Conservation (phyloP, 495 filamentous ascomycete genomes). For the Hypoxylon fragiforme region DNA sequence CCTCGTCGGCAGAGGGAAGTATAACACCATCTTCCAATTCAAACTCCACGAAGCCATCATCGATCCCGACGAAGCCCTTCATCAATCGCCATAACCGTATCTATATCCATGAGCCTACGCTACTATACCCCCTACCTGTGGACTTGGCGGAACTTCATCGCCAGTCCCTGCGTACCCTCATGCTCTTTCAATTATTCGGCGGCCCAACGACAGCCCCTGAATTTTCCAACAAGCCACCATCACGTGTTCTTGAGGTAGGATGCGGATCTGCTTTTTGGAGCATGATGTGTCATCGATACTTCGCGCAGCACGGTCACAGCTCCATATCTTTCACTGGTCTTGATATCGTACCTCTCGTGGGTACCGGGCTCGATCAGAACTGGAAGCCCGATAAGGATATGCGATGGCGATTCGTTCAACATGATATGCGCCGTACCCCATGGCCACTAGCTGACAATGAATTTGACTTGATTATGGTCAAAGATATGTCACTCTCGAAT, state of each 20-base stretch:
- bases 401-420: slow-evolving; percentile 86
- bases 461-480: slow-evolving; percentile 90
- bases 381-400: slow-evolving; percentile 64
- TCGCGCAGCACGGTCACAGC: slow-evolving; percentile 61
- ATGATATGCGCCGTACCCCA: slow-evolving; percentile 74
- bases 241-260: slow-evolving; percentile 80
- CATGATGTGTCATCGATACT: slow-evolving; percentile 77
- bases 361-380: slow-evolving; percentile 53
- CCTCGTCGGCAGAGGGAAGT: slow-evolving; percentile 35
- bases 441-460: slow-evolving; percentile 80
- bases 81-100: slow-evolving; percentile 74
- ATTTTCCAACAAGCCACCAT: slow-evolving; percentile 65
- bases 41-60: slow-evolving; percentile 26
- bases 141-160: slow-evolving; percentile 87
- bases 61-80: slow-evolving; percentile 59
- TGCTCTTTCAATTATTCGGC: slow-evolving; percentile 80
- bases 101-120: slow-evolving; percentile 75
- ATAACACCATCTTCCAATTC: slow-evolving; percentile 29
- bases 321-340: slow-evolving; percentile 77
- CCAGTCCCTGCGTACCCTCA: slow-evolving; percentile 80
- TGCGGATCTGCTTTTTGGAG: slow-evolving; percentile 93
- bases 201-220: slow-evolving; percentile 74
- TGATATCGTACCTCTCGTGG: slow-evolving; percentile 77
- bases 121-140: slow-evolving; percentile 82
- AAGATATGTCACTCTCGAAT: slow-evolving; percentile 76